Base-by-base conservation (phyloP, 1,139 yeast genomes). In the Debaryomyces coudertii region DNA sequence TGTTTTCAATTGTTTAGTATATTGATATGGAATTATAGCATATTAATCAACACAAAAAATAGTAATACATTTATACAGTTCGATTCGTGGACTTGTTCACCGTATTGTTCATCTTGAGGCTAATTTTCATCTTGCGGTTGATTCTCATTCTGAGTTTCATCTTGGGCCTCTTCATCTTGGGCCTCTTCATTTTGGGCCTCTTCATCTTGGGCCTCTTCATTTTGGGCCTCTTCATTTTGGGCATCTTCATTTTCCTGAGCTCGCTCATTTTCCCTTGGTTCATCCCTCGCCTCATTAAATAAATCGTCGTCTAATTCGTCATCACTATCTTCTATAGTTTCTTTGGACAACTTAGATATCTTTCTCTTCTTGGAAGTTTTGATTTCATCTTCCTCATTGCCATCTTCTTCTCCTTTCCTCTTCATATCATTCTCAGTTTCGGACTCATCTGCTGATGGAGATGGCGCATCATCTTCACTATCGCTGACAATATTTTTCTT, bases 271-370 rank as follows among this genome's bases (percentile, higher is more conserved):
- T 43, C 47, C 20, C n/a, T 23, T 37, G 30, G 24, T 36, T 34
- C 31, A 14, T 31, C 33, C 5, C 36, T 35, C 23, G 38, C 44
- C 27, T 41, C 56, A 40, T 47, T 40, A 43, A 55, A 56, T 41
- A 56, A 48, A 34, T 55, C 62, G 31, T 65, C 73, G 12, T 62
- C 74, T 43, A 62, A 65, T 29, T 67, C 81, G 39, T 77, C 84
- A 48, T 80, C 85, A 60, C 83, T 78, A 52, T 79, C 85, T 33
- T 71, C 73, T 46, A 81, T 75, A 47, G 69, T 67, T 53, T 80
- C 86, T 29, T 68, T 67, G 6, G 82, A 74, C 48, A 69, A 70
- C 50, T 67, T 73, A 47, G 66, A 66, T 46, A 63, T 66, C 52
- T 61, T 64, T 38, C 57, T 62, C 40, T 49, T 54, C 30, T 47